These are phyloP conservation scores for Litchi chinensis DNA, from an alignment of 345 rosid species.

Conservation along the genomic window DNA sequence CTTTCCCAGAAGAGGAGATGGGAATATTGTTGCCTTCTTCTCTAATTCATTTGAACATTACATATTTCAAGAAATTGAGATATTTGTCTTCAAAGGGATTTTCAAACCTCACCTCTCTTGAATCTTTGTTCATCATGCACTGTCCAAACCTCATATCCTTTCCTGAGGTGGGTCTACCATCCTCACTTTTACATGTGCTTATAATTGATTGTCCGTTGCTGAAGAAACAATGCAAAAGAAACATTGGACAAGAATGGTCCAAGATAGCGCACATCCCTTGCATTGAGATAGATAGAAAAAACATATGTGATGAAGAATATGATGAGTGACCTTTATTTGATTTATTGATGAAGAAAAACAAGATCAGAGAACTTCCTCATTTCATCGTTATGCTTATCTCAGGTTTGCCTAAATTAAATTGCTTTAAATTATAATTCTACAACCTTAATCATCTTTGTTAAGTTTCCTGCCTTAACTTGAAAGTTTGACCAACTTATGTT, in stretches of 20 bases:
- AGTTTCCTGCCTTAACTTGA: background rate
- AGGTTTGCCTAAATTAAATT: background rate
- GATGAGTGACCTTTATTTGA: background rate
- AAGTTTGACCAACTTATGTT: too few species aligned
- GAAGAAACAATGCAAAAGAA: background rate
- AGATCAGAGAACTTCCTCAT: too few species aligned
- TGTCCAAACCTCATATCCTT: background rate
- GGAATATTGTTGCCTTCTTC: slow-evolving; percentile 2
- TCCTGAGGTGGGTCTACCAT: background rate
- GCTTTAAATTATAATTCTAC: background rate
- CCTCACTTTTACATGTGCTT: background rate
- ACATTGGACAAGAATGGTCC: background rate
- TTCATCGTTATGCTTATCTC: too few species aligned
- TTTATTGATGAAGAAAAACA: too few species aligned
- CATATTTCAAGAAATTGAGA: background rate
- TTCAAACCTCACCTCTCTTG: background rate
- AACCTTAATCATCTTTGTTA: background rate
- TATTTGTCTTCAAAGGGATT: background rate
- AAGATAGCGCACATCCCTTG: background rate
- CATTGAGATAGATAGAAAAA: background rate
- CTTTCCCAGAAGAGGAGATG: background rate
- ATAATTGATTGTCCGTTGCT: background rate
- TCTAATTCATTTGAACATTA: background rate
- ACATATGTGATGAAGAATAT: background rate
- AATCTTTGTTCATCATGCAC: background rate